Evolutionary conservation across 192 early-diverging fungal genomes (phyloP).

Genomic region (Pilobolus umbonatus): DNA sequence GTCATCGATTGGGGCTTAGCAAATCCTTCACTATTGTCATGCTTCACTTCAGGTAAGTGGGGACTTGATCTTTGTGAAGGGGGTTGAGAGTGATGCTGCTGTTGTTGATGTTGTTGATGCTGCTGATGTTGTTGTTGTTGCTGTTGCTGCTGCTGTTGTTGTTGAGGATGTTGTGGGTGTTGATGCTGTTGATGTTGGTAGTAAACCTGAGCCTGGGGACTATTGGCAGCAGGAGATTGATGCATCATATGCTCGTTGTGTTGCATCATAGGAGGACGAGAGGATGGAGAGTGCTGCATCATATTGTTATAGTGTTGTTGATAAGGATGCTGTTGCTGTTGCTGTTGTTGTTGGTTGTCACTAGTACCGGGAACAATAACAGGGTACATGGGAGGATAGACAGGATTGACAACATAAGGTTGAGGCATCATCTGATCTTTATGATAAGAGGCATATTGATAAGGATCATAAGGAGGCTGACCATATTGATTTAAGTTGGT

Average conservation of each 20-base stretch:
- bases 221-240: slow-evolving; percentile 6
- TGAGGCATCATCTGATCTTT: slow-evolving; percentile 15
- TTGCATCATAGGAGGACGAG: slow-evolving; percentile 19
- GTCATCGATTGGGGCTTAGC: slow-evolving; percentile 21
- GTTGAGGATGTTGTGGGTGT: neutral
- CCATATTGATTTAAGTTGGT: slow-evolving; percentile 22
- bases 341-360: slow-evolving; percentile 3
- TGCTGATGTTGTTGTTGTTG: neutral
- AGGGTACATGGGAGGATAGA: slow-evolving; percentile 22
- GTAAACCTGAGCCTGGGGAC: slow-evolving; percentile 17
- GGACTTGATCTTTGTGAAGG: slow-evolving; percentile 16
- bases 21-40: slow-evolving; percentile 16
- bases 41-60: slow-evolving; percentile 2
- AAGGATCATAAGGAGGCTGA: slow-evolving; percentile 11
- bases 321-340: slow-evolving; percentile 6
- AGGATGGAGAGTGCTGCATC: slow-evolving; percentile 13
- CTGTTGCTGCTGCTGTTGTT: slow-evolving; percentile 15
- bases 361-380: slow-evolving; percentile 18
- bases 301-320: slow-evolving; percentile 19
- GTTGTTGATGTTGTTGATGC: slow-evolving; percentile 7
- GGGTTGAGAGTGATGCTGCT: slow-evolving; percentile 12
- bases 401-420: slow-evolving; percentile 24
- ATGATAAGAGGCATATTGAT: slow-evolving; percentile 18
- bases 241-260: slow-evolving; percentile 6
- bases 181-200: neutral